Evolutionary conservation across 2,329 filamentous ascomycete genomes (phyloP), one percentile per base, ranked within the genome.

Genomic region (Monilinia aucupariae): DNA sequence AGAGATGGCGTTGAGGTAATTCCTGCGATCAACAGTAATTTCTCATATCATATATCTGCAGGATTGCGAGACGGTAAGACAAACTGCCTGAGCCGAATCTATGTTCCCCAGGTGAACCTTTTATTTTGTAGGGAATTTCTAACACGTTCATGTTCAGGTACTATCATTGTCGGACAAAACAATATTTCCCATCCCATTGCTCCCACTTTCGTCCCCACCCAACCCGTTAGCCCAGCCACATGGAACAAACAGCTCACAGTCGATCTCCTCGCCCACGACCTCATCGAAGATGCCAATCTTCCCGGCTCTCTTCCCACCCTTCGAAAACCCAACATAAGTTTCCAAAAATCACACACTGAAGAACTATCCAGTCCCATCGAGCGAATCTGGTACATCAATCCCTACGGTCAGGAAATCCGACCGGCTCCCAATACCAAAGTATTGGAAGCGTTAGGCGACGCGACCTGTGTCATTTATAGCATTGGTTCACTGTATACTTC

Each of bases 341-440:
- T 96, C 74, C 88, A 83, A 71, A 97, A 97, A 76, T 79, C 71
- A 2, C 80, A 84, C 47, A 87, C 91, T 66, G 85, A 90, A 65
- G 90, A 93, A 61, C 80, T 97, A 1, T 83, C 90, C 0, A 82
- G 88, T 0, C 82, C 90, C 34, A 96, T 97, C 69, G 81, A 87
- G 61, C 79, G 92, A 2, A 82, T 97, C 39, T 97, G 92, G 91
- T 97, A 97, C 78, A 97, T 97, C 78, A 97, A 97, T 72, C 93
- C 93, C 0, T 97, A 97, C 74, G 93, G 93, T n/a, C 91, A 97
- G 73, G 92, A 97, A 75, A 97, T 97, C 68, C 85, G 87, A 22
- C 90, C 92, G 0, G 83, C 87, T 0, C 89, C 91, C 2, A 97
- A 96, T 71, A 87, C 91, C 0, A 86, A 90, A 53, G 91, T 92